These are phyloP conservation scores for Epichloe sylvatica DNA, from an alignment of 2,329 filamentous ascomycete genomes.

Conservation along the genomic window DNA sequence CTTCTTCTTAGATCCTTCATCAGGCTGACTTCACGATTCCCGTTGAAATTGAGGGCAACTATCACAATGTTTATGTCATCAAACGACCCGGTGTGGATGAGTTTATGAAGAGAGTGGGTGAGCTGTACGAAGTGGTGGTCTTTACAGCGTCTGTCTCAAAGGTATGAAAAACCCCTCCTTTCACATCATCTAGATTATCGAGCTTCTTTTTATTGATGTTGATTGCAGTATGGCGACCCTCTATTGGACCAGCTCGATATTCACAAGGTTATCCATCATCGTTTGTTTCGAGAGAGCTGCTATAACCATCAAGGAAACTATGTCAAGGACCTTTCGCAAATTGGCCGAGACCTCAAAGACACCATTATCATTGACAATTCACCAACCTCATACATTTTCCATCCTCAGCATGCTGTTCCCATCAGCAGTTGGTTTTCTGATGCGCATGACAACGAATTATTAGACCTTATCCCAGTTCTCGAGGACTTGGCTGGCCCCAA, in stretches of 20 bases:
- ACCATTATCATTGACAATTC: slow-evolving; percentile 99
- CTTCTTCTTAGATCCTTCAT: slow-evolving; percentile 60
- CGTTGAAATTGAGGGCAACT: slow-evolving; percentile 96
- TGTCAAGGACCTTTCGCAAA: slow-evolving; percentile 95
- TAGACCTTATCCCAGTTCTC: slow-evolving; percentile 94
- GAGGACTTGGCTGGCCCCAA: slow-evolving; percentile 84
- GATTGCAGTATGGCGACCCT: slow-evolving; percentile 74
- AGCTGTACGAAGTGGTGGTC: slow-evolving; percentile 95
- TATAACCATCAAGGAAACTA: slow-evolving; percentile 99
- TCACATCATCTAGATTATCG: slow-evolving; percentile 5
- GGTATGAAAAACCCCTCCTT: slow-evolving; percentile 31
- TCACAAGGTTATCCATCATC: slow-evolving; percentile 89
- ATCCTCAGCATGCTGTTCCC: slow-evolving; percentile 94
- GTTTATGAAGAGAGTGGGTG: slow-evolving; percentile 97
- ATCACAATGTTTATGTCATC: slow-evolving; percentile 98
- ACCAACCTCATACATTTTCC: slow-evolving; percentile 97
- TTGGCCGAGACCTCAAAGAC: slow-evolving; percentile 87
- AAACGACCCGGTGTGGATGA: slow-evolving; percentile 97
- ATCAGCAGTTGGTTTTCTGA: slow-evolving; percentile 99
- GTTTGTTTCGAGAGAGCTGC: slow-evolving; percentile 94
- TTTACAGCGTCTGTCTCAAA: slow-evolving; percentile 98
- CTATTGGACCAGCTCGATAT: slow-evolving; percentile 94
- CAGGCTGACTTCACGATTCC: slow-evolving; percentile 98
- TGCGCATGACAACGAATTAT: slow-evolving; percentile 94
- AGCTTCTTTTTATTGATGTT: slow-evolving; percentile 5